These are phyloP conservation scores for Arthromyces matolae DNA, from an alignment of 768 basidiomycete species.

Conservation along the genomic window DNA sequence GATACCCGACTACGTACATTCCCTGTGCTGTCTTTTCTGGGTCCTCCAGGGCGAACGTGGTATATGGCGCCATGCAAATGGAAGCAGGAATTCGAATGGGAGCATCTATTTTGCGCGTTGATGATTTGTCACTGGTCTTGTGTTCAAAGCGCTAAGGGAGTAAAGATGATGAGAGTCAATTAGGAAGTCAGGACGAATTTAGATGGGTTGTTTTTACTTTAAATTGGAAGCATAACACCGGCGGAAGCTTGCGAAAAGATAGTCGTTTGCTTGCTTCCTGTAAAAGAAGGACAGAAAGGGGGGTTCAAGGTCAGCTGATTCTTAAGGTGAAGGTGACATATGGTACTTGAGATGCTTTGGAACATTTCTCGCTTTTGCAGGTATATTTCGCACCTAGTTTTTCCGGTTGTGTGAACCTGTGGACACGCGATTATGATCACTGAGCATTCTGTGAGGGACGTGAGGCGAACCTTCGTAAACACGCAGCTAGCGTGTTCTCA, in stretches of 20 bases:
- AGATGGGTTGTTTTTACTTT: conserved; percentile 77
- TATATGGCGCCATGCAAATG: conserved; percentile 88
- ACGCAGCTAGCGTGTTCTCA: conserved; percentile 71
- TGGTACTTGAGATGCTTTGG: conserved; percentile 60
- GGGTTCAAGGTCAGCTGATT: neutral
- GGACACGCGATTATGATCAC: neutral
- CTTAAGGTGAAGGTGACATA: conserved; percentile 1
- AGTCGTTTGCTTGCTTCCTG: conserved; percentile 83
- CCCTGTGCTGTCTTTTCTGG: conserved; percentile 40
- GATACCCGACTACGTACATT: conserved; percentile 23
- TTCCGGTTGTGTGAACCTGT: conserved; percentile 82
- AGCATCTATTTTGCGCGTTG: conserved; percentile 82
- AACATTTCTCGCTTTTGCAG: conserved; percentile 67
- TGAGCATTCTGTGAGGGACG: conserved; percentile 8
- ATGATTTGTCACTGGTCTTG: conserved; percentile 64
- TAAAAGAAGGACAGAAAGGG: conserved; percentile 1
- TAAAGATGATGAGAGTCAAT: conserved; percentile 3
- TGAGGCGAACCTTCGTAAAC: conserved; percentile 60
- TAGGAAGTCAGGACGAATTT: neutral
- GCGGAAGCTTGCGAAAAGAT: conserved; percentile 80
- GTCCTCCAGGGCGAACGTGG: conserved; percentile 56
- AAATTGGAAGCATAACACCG: conserved; percentile 91
- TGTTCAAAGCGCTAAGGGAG: conserved; percentile 93
- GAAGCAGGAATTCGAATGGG: conserved; percentile 78
- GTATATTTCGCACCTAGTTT: conserved; percentile 78